Conservation (phyloP, 2,329 filamentous ascomycete genomes). For the Verticillium isaacii region DNA sequence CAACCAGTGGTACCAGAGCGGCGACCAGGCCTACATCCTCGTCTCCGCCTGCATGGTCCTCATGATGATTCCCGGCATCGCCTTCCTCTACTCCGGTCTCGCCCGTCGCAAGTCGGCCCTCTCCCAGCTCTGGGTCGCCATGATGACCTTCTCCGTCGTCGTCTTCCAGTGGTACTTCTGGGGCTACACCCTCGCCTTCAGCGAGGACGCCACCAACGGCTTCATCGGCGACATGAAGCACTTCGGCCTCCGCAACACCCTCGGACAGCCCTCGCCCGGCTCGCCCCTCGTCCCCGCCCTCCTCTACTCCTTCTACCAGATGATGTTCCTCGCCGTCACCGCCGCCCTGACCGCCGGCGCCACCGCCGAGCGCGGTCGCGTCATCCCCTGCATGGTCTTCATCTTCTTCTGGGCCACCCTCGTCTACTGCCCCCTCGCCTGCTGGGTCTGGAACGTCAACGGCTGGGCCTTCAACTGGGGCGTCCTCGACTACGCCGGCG, state of each 20-base stretch:
- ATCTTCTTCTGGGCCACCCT: conserved; percentile 94
- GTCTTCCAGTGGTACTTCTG: conserved; percentile 99
- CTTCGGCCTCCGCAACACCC: conserved; percentile 82
- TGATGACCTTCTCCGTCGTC: conserved; percentile 87
- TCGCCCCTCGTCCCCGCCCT: conserved; percentile 85
- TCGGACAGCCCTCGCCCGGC: conserved; percentile 80
- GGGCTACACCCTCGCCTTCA: conserved; percentile 96
- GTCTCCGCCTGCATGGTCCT: conserved; percentile 87
- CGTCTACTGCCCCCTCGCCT: conserved; percentile 94
- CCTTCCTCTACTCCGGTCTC: conserved; percentile 94
- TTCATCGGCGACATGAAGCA: conserved; percentile 89
- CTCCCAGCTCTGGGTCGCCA: conserved; percentile 94
- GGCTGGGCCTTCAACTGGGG: conserved; percentile 91
- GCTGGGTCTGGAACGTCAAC: conserved; percentile 94
- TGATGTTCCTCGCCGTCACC: conserved; percentile 96
- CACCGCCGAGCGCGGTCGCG: conserved; percentile 87
- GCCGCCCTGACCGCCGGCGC: conserved; percentile 87
- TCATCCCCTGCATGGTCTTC: conserved; percentile 93
- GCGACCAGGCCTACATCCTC: conserved; percentile 93
- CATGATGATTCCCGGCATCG: conserved; percentile 94
- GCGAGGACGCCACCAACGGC: conserved; percentile 71
- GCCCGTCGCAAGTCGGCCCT: conserved; percentile 97
- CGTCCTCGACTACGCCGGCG: conserved; percentile 93
- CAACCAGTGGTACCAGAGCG: conserved; percentile 91
- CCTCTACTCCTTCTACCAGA: conserved; percentile 94